phyloP scores from a whole-genome alignment of 176 grass and related monocot genomes.

The Hyparrhenia diplandra region DNA sequence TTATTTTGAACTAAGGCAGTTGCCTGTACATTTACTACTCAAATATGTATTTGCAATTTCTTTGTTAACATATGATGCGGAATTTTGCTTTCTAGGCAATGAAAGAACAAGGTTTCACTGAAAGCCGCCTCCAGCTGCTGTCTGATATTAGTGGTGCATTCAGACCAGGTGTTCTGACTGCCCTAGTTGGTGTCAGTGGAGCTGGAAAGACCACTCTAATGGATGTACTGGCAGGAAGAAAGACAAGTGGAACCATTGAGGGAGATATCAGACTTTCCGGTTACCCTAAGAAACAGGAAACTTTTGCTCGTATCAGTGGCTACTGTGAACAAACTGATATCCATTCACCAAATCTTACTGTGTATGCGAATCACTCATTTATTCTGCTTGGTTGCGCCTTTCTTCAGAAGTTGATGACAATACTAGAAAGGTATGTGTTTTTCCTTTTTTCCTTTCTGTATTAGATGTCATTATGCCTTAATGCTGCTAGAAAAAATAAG shows the following conservation, averaged over 20 bases:
- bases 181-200: conserved; percentile 90
- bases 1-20: conserved; percentile 10
- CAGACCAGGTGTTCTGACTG: conserved; percentile 79
- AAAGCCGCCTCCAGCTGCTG: conserved; percentile 71
- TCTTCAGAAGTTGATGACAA: conserved; percentile 53
- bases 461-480: neutral
- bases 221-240: conserved; percentile 92
- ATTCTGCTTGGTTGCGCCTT: conserved; percentile 88
- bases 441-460: neutral
- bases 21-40: neutral
- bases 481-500: neutral
- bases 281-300: conserved; percentile 84
- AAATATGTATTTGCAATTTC: neutral
- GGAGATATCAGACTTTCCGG: conserved; percentile 81
- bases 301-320: conserved; percentile 85
- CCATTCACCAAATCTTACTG: conserved; percentile 81
- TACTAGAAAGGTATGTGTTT: conserved; percentile 47
- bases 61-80: neutral
- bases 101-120: conserved; percentile 70
- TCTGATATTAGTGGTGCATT: conserved; percentile 84
- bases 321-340: conserved; percentile 95
- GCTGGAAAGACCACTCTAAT: conserved; percentile 95
- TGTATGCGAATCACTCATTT: conserved; percentile 75
- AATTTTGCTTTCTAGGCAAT: conserved; percentile 60
- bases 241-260: conserved; percentile 78